Conservation (phyloP, 495 filamentous ascomycete genomes). For the Aspergillus leporis region DNA sequence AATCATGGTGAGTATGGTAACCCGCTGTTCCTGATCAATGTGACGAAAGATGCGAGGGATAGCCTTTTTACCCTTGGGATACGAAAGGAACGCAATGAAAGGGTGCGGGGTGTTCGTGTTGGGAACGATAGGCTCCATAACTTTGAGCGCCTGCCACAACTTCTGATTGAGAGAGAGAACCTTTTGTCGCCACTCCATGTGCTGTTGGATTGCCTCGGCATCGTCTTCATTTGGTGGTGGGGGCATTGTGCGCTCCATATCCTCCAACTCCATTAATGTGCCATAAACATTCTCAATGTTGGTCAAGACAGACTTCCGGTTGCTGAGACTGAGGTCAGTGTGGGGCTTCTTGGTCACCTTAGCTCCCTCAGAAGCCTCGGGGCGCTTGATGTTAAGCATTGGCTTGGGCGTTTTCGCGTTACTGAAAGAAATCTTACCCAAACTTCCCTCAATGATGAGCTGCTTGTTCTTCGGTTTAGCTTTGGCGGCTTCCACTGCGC, state of each 20-base stretch:
- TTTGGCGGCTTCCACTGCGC: conserved; percentile 95
- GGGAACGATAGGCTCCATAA: conserved; percentile 85
- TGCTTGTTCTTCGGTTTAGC: conserved; percentile 96
- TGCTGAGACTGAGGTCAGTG: conserved; percentile 55
- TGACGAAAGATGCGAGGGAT: conserved; percentile 94
- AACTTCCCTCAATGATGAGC: conserved; percentile 95
- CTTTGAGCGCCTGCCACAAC: conserved; percentile 81
- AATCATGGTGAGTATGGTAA: conserved; percentile 93
- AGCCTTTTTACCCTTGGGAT: conserved; percentile 92
- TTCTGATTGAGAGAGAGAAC: conserved; percentile 72
- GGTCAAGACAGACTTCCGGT: conserved; percentile 78
- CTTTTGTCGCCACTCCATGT: conserved; percentile 70
- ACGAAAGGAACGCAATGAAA: conserved; percentile 94
- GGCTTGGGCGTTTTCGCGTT: conserved; percentile 96
- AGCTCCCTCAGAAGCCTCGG: conserved; percentile 62
- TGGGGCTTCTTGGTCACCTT: conserved; percentile 46
- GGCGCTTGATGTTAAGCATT: conserved; percentile 89
- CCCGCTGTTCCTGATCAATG: conserved; percentile 85
- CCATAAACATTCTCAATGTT: conserved; percentile 87
- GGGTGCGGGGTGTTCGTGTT: conserved; percentile 75
- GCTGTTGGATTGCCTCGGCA: conserved; percentile 60
- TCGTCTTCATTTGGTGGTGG: conserved; percentile 64
- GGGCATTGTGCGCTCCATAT: conserved; percentile 88
- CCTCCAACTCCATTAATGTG: conserved; percentile 88
- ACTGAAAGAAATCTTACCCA: conserved; percentile 98